Evolutionary conservation across 2,329 filamentous ascomycete genomes (phyloP), one percentile per base, ranked within the genome.

Genomic region (Blastomyces percursus): DNA sequence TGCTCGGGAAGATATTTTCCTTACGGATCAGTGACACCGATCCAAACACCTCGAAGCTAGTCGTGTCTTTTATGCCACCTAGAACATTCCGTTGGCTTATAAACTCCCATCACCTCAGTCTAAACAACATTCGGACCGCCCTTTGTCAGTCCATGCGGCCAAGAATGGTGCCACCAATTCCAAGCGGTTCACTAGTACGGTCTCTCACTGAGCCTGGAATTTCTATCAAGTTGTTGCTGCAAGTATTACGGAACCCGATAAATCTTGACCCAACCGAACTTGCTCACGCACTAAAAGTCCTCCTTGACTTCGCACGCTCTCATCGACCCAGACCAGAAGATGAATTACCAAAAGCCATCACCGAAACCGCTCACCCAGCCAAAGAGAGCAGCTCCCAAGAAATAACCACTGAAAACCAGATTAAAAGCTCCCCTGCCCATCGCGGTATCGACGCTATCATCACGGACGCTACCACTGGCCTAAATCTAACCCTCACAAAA

Each of bases 51-150:
- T 66, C 73, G 1, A 71, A 67, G 56, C 67, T 76, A 16, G 69
- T 65, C 21, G 67, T 76, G 61, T 67, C 64, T 5, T 64, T 78
- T n/a, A 75, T 75, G 69, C 76, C 76, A 3, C 65, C 68, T 5
- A 65, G 65, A 19, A 76, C 75, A 11, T 76, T 76, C 59, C 64
- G 73, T 40, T 79, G 77, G 77, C 71, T 80, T 14, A 71, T 76
- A 55, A 66, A 71, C 14, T 63, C 72, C 8, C 75, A 76, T 21
- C 71, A 77, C 35, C 62, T 80, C 3, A 75, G 71, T 19, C 62
- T 69, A 8, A 72, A 71, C 58, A 76, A 75, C n/a, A 70, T 79
- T 38, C 72, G 77, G 52, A 71, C 71, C 59, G 76, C 76, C 16
- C 67, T 78, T 40, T 71, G 74, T 38, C 73, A 70, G 11, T 65